A percentile compares a stretch with the other conserved stretches of the same genome.
phyloP scores from a whole-genome alignment of 768 basidiomycete genomes.

The Agrocybe praecox region DNA sequence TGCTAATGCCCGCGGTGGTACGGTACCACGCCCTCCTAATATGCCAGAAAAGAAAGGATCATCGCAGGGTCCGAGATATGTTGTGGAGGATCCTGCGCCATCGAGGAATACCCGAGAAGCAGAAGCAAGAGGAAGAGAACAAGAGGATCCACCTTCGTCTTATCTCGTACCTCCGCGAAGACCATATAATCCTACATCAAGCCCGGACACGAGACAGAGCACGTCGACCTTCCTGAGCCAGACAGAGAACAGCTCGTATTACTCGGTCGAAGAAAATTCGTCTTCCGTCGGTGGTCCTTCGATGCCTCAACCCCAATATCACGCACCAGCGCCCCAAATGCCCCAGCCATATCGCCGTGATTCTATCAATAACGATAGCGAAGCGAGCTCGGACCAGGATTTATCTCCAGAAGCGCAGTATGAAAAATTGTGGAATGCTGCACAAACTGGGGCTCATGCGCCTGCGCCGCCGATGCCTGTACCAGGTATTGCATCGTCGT shows the following conservation, averaged over 20 bases:
- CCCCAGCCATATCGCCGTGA: background rate
- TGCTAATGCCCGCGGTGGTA: background rate
- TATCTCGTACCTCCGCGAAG: conserved; percentile 1
- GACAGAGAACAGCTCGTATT: conserved; percentile 21
- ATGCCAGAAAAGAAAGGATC: background rate
- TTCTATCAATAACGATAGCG: background rate
- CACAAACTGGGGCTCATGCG: conserved; percentile 2
- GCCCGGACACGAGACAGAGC: conserved; percentile 16
- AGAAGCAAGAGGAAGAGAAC: background rate
- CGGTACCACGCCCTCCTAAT: background rate
- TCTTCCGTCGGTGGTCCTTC: conserved; percentile 9
- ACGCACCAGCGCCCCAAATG: background rate
- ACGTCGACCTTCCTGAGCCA: conserved; percentile 13
- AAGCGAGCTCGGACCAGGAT: background rate
- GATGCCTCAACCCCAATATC: conserved; percentile 1
- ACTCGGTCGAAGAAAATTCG: conserved; percentile 17
- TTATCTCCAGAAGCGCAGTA: conserved; percentile 1
- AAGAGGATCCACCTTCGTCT: conserved; percentile 9
- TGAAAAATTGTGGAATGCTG: conserved; percentile 16
- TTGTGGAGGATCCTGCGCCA: background rate
- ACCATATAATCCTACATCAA: background rate
- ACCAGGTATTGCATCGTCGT: conserved; percentile 4
- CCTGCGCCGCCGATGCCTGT: conserved; percentile 13
- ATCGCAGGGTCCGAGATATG: background rate
- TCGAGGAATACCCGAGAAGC: conserved; percentile 1